phyloP scores from a whole-genome alignment of 1,284 basidiomycete genomes.

The Peniophora sp. region DNA sequence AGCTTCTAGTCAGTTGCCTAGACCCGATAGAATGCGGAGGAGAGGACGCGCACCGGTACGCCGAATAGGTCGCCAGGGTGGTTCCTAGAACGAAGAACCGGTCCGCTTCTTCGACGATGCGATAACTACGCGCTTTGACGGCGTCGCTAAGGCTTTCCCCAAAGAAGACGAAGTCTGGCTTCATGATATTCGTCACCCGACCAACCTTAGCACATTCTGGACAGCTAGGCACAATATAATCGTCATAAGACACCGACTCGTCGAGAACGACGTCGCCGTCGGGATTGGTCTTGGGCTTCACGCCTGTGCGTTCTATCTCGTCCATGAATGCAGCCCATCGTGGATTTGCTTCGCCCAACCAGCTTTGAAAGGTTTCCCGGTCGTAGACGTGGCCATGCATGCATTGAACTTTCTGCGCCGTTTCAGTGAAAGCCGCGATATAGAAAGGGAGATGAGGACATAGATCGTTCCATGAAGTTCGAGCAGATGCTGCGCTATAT shows the following conservation, averaged over 20 bases:
- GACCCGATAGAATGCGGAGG: background rate
- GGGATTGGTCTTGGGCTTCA: constrained; percentile 75
- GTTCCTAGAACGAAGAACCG: constrained; percentile 79
- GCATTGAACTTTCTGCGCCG: constrained; percentile 63
- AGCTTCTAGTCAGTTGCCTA: background rate
- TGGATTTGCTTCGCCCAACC: constrained; percentile 69
- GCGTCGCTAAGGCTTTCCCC: constrained; percentile 71
- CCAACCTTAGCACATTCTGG: constrained; percentile 51
- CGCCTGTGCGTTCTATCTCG: constrained; percentile 57
- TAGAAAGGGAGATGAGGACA: constrained; percentile 32
- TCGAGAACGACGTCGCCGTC: constrained; percentile 89
- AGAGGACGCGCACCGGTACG: constrained; percentile 58
- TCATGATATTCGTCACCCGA: constrained; percentile 43
- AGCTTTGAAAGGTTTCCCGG: constrained; percentile 68
- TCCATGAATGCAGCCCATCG: constrained; percentile 68
- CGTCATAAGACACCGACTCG: constrained; percentile 58
- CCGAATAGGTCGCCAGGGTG: constrained; percentile 87
- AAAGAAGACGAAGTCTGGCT: constrained; percentile 85
- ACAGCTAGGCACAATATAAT: constrained; percentile 78
- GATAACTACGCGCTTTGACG: constrained; percentile 56
- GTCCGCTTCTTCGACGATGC: constrained; percentile 53
- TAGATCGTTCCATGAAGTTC: constrained; percentile 89
- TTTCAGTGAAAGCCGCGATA: background rate
- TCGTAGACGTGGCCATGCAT: constrained; percentile 58
- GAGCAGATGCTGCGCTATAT: constrained; percentile 46